A percentile compares a stretch with the other conserved stretches of the same genome.
Evolutionary conservation across 257 asterid genomes (phyloP).

Genomic region (Marsdenia floribunda): DNA sequence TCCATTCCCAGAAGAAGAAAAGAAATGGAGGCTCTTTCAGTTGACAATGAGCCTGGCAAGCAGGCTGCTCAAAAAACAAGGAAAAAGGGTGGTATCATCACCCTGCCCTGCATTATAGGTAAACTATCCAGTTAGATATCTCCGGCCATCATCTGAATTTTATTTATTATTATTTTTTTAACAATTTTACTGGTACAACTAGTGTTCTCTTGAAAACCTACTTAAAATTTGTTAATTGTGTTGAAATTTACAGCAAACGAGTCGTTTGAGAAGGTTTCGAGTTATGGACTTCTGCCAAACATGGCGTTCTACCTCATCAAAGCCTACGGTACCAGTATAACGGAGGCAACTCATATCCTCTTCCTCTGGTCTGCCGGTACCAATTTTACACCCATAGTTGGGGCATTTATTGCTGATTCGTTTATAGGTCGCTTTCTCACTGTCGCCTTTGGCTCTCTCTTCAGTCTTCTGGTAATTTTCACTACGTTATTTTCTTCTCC

Average conservation of each 20-base stretch:
- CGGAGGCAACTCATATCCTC: slow-evolving; percentile 33
- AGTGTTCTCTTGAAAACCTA: too few relatives aligned
- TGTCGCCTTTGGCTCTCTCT: slow-evolving; percentile 52
- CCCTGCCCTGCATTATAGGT: slow-evolving; percentile 74
- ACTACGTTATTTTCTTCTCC: background rate
- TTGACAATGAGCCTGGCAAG: background rate
- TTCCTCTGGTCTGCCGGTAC: slow-evolving; percentile 59
- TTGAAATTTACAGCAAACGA: slow-evolving; percentile 40
- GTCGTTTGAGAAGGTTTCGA: slow-evolving; percentile 56
- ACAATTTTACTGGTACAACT: too few relatives aligned
- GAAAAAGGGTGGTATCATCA: slow-evolving; percentile 51
- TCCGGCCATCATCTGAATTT: too few relatives aligned
- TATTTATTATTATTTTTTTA: too few relatives aligned
- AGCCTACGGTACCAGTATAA: slow-evolving; percentile 38
- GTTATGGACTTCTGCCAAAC: slow-evolving; percentile 52
- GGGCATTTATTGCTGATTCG: slow-evolving; percentile 68
- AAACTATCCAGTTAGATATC: background rate
- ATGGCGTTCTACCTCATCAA: slow-evolving; percentile 54
- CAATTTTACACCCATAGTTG: slow-evolving; percentile 51
- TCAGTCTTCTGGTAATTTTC: slow-evolving; percentile 39
- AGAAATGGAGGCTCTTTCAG: background rate
- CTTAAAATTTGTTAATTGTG: too few relatives aligned
- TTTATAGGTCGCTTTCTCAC: slow-evolving; percentile 55
- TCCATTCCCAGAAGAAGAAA: background rate
- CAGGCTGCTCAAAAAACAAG: slow-evolving; percentile 2